Conservation (phyloP, 1,139 yeast species). For the Magnusiomyces paraingens region DNA sequence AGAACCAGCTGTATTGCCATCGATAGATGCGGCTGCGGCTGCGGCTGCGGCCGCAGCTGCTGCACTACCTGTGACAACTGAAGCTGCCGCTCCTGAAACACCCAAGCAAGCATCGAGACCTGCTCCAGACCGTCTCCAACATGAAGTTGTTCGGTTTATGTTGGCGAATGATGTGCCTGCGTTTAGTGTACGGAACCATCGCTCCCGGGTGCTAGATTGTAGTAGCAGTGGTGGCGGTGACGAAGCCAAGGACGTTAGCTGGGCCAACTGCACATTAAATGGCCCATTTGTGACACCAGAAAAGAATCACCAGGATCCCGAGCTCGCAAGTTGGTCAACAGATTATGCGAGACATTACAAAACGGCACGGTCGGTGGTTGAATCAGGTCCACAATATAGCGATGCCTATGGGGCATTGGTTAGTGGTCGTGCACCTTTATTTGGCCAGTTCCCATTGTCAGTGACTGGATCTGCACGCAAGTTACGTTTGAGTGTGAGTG, state of each 20-base stretch:
- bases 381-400: not conserved
- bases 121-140: not conserved
- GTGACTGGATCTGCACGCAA: not conserved
- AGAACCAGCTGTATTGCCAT: not conserved
- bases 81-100: not conserved
- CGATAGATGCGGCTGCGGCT: not conserved
- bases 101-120: not conserved
- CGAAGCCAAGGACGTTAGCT: too few relatives aligned
- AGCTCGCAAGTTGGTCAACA: too few relatives aligned
- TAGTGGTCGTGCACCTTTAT: not conserved
- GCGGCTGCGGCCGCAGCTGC: slow-evolving; percentile 3
- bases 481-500: not conserved
- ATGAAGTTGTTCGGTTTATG: too few relatives aligned
- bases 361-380: too few relatives aligned
- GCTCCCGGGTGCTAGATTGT: too few relatives aligned
- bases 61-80: not conserved
- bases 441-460: not conserved
- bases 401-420: not conserved
- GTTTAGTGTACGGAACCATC: too few relatives aligned
- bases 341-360: too few relatives aligned
- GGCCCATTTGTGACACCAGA: not conserved
- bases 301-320: not conserved
- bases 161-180: too few relatives aligned
- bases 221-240: too few relatives aligned
- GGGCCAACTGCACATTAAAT: too few relatives aligned